These are phyloP conservation scores for Paspalum notatum DNA, from an alignment of 176 grass and related monocot genomes.

Conservation along the genomic window DNA sequence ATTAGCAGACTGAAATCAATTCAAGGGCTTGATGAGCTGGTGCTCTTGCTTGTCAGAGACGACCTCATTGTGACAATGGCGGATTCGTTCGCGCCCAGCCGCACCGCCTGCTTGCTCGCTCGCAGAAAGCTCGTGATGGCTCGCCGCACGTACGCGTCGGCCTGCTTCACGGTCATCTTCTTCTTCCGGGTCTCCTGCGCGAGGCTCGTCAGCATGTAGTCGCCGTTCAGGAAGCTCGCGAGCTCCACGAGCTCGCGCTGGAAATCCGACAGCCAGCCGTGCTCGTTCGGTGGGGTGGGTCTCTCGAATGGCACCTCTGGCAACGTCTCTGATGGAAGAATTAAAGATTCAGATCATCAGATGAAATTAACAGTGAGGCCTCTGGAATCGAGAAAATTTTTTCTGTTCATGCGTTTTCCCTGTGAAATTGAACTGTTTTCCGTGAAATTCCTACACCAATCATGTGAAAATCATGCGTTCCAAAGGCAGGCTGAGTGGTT, in stretches of 20 bases:
- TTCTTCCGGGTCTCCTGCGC: constrained; percentile 43
- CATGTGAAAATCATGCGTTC: no score
- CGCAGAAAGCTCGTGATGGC: constrained; percentile 65
- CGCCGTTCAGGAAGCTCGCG: constrained; percentile 72
- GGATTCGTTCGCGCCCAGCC: constrained; percentile 62
- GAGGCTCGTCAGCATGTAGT: constrained; percentile 75
- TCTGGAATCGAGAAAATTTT: no score
- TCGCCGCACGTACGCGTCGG: constrained; percentile 58
- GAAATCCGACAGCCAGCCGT: constrained; percentile 78
- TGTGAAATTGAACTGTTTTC: no score
- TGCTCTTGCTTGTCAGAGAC: constrained; percentile 64
- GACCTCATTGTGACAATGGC: constrained; percentile 84
- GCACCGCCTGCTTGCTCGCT: constrained; percentile 69
- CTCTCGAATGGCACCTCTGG: constrained; percentile 61
- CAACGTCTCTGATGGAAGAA: constrained; percentile 52
- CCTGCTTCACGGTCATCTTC: constrained; percentile 83
- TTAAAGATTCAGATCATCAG: no score
- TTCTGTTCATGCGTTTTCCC: no score
- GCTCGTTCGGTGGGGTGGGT: constrained; percentile 46
- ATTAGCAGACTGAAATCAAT: not conserved
- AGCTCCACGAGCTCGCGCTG: constrained; percentile 73
- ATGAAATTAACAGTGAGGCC: no score
- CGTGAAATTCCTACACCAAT: no score
- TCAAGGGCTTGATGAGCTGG: not conserved
- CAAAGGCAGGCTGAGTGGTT: no score